Percentiles rank a stretch among this genome's conserved stretches.
These are phyloP conservation scores for Bullera alba DNA, from an alignment of 768 basidiomycete genomes.

Conservation along the genomic window DNA sequence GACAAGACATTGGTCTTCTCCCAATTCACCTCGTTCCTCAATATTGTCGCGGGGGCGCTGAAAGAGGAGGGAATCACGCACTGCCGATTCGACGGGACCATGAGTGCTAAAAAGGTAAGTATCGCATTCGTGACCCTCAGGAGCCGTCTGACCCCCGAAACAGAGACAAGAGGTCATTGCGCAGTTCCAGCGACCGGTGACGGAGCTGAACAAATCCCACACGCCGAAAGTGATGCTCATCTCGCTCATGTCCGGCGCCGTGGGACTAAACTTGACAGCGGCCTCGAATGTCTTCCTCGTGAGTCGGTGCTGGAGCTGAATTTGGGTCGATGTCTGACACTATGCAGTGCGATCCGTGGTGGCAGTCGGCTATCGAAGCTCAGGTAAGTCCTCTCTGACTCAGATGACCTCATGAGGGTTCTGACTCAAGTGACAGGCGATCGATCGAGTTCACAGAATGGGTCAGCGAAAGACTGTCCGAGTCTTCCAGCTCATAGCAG, in stretches of 20 bases:
- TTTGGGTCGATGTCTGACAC: constrained; percentile 1
- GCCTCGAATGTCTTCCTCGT: constrained; percentile 63
- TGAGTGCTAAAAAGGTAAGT: constrained; percentile 61
- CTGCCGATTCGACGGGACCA: constrained; percentile 75
- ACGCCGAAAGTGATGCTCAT: constrained; percentile 79
- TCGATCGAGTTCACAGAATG: constrained; percentile 49
- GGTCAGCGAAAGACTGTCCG: constrained; percentile 77
- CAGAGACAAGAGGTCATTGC: constrained; percentile 68
- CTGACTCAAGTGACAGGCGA: constrained; percentile 12
- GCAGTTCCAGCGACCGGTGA: constrained; percentile 50
- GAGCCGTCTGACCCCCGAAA: background rate
- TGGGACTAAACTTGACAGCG: constrained; percentile 80
- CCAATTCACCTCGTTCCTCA: constrained; percentile 78
- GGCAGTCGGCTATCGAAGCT: constrained; percentile 40
- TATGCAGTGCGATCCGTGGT: constrained; percentile 37
- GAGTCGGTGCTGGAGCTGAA: constrained; percentile 6
- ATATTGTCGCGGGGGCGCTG: constrained; percentile 68
- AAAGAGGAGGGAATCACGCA: constrained; percentile 65
- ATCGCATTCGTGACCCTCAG: background rate
- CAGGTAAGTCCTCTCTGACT: constrained; percentile 8
- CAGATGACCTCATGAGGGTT: background rate
- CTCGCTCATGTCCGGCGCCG: constrained; percentile 75
- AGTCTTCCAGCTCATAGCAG: constrained; percentile 83
- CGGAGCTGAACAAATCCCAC: background rate
- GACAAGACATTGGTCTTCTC: constrained; percentile 85